A percentile compares a stretch with the other conserved stretches of the same genome.
phyloP scores from a whole-genome alignment of 768 basidiomycete species.

The Xanthoconium purpureum region DNA sequence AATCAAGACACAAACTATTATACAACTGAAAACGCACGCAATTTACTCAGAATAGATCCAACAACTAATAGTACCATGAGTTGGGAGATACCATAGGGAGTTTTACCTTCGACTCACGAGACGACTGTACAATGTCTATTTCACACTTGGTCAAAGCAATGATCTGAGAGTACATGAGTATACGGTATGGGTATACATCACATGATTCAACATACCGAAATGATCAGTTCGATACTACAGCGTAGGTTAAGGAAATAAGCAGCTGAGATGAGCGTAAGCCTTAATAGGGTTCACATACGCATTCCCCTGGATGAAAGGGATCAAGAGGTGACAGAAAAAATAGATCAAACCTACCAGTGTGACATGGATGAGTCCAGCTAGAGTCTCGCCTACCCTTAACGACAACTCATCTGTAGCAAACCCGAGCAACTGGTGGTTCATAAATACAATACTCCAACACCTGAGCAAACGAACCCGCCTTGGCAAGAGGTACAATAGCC shows the following conservation, averaged over 20 bases:
- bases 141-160: constrained; percentile 80
- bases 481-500: constrained; percentile 81
- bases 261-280: neutral
- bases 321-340: neutral
- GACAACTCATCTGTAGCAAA: constrained; percentile 87
- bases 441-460: neutral
- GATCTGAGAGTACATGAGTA: constrained; percentile 44
- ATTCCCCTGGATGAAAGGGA: constrained; percentile 23
- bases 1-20: neutral
- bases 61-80: constrained; percentile 53
- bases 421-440: constrained; percentile 53
- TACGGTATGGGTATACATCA: neutral
- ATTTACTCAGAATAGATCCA: constrained; percentile 81
- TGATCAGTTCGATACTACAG: constrained; percentile 54
- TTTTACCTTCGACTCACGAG: constrained; percentile 45
- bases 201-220: constrained; percentile 50
- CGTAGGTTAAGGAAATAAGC: neutral
- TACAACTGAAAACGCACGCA: constrained; percentile 39
- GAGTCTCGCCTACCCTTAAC: constrained; percentile 74
- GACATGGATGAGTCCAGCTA: constrained; percentile 82
- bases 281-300: constrained; percentile 20
- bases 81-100: neutral
- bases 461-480: constrained; percentile 40
- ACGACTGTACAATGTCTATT: constrained; percentile 74
- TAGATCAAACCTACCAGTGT: constrained; percentile 53